Evolutionary conservation across 345 rosid genomes (phyloP).

Genomic region (Sisymbrium irio): DNA sequence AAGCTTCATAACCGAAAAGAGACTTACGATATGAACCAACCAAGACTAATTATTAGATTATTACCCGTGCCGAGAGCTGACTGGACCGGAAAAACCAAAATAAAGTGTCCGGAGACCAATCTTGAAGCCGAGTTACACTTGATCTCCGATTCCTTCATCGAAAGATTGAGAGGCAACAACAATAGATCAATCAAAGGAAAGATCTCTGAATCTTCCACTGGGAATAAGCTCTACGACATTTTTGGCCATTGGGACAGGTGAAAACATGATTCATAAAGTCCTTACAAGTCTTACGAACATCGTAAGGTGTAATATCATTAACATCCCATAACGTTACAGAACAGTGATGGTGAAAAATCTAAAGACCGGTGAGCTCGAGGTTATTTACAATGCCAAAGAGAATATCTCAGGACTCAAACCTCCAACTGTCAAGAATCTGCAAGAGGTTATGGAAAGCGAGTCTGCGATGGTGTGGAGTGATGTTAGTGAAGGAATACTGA

Average conservation of each 20-base stretch:
- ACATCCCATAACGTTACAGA: constrained; percentile 33
- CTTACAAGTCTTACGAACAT: neutral
- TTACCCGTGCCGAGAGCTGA: constrained; percentile 52
- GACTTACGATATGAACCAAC: constrained; percentile 72
- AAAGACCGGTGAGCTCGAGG: constrained; percentile 40
- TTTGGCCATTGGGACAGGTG: constrained; percentile 87
- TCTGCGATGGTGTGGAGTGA: constrained; percentile 65
- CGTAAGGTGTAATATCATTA: neutral
- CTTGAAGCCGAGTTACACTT: constrained; percentile 64
- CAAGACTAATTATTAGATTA: constrained; percentile 51
- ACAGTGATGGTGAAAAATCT: constrained; percentile 50
- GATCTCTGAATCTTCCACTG: constrained; percentile 47
- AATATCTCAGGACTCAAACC: constrained; percentile 47
- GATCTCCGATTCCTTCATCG: constrained; percentile 43
- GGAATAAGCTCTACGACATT: constrained; percentile 44
- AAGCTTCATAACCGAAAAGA: constrained; percentile 57
- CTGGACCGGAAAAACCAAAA: constrained; percentile 61
- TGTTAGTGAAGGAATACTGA: constrained; percentile 58
- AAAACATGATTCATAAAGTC: neutral
- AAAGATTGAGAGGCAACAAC: constrained; percentile 38
- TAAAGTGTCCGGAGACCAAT: constrained; percentile 56
- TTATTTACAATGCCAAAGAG: constrained; percentile 62
- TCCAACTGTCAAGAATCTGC: constrained; percentile 51
- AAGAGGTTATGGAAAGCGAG: constrained; percentile 55
- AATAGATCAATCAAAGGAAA: constrained; percentile 59